Percentiles rank a stretch among this genome's conserved stretches.
phyloP scores from a whole-genome alignment of 805 yeast genomes.

The Metschnikowia gelsemii region DNA sequence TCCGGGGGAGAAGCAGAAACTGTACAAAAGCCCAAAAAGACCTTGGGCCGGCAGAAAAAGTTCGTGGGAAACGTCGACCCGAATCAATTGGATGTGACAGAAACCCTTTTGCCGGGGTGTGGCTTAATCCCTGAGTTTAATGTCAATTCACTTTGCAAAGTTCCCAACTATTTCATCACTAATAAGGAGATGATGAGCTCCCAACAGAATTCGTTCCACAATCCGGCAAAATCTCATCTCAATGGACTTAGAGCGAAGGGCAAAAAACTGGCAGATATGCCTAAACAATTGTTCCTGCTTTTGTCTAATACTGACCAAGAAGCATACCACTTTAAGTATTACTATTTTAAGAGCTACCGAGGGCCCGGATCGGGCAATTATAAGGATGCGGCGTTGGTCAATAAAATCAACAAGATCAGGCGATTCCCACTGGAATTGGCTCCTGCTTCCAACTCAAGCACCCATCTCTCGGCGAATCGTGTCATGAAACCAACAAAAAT shows the following conservation, averaged over 20 bases:
- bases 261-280: conserved; percentile 28
- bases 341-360: conserved; percentile 39
- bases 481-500: conserved; percentile 20
- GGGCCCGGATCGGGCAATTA: conserved; percentile 49
- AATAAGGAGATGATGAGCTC: conserved; percentile 25
- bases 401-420: conserved; percentile 36
- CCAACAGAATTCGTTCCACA: conserved; percentile 22
- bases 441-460: conserved; percentile 21
- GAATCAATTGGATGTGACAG: conserved; percentile 39
- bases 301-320: conserved; percentile 38
- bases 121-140: conserved; percentile 45
- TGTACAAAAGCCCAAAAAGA: conserved; percentile 8
- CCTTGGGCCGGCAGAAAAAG: conserved; percentile 17
- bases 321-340: conserved; percentile 37
- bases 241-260: conserved; percentile 19
- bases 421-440: conserved; percentile 15
- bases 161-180: conserved; percentile 42
- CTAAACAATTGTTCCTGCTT: conserved; percentile 37
- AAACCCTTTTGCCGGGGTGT: conserved; percentile 43
- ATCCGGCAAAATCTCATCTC: conserved; percentile 14
- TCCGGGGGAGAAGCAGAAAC: no score
- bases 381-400: conserved; percentile 44
- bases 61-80: conserved; percentile 37
- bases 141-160: conserved; percentile 40
- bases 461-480: conserved; percentile 24